Base-by-base conservation (phyloP, 2,329 filamentous ascomycete genomes). In the Xylariomycetidae sp. region DNA sequence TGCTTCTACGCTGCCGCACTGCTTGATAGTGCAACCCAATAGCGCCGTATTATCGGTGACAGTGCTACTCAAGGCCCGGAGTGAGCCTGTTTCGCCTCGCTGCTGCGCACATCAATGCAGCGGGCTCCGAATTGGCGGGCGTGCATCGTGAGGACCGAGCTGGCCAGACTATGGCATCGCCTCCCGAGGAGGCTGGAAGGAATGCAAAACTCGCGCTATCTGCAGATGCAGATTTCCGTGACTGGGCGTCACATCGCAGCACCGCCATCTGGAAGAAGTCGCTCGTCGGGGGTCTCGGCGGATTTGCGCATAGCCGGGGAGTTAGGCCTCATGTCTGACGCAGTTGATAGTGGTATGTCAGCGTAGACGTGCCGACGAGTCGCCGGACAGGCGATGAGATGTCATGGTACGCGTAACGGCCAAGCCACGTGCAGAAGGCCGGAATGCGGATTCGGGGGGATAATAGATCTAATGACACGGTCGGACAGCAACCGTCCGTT, bases 181-280 rank as follows among this genome's bases (percentile, higher is more conserved):
- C 35, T 26, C 22, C 16, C 16, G 45, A 44, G 45, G 45, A 53
- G 49, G 50, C 50, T 52, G 50, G 51, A 34, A 26, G 14, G 32
- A 17, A 10, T 30, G 28, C 27, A 24, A 33, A 32, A 20, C 32
- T 24, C 23, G 15, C 29, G 27, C 13, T 25, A 16, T 25, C 13
- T 17, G 19, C 35, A 28, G 12, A 25, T 13, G 24, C 24, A 25
- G n/a, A 33, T 35, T 39, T 40, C 42, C 39, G 40, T 32, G 41
- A 45, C 44, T 32, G 35, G 43, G 39, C 37, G 48, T 50, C 38
- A 40, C 41, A 52, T 46, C 45, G 43, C 46, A 51, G 42, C 43
- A 41, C 39, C 37, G 39, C 37, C 34, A 48, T 48, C 41, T 38
- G 47, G 49, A 43, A 47, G 46, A 48, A 51, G 38, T 48, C 44